phyloP scores from a whole-genome alignment of 192 early-diverging fungal genomes.

The Coemansia sp. region DNA sequence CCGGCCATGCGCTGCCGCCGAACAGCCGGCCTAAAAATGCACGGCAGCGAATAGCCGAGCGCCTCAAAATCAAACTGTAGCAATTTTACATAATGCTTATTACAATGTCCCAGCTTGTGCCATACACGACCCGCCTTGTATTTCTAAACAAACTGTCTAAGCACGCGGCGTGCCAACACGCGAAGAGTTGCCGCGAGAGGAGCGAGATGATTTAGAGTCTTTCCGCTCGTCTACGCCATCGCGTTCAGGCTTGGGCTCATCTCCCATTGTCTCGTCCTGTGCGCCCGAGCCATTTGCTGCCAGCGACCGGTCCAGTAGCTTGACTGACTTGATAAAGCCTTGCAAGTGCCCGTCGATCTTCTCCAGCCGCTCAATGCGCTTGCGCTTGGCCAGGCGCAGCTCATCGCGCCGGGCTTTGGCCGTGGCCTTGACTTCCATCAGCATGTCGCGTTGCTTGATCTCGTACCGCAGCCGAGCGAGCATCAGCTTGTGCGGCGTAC shows the following conservation, averaged over 20 bases:
- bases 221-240: slow-evolving; percentile 28
- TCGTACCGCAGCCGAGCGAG: slow-evolving; percentile 46
- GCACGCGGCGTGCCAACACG: slow-evolving; percentile 36
- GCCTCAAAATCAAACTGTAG: slow-evolving; percentile 50
- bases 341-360: slow-evolving; percentile 42
- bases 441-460: slow-evolving; percentile 40
- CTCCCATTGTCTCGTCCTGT: background rate
- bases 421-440: slow-evolving; percentile 18
- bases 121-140: background rate
- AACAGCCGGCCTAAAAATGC: slow-evolving; percentile 20
- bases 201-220: slow-evolving; percentile 20
- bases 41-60: slow-evolving; percentile 42
- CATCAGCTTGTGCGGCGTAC: slow-evolving; percentile 51
- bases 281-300: slow-evolving; percentile 8
- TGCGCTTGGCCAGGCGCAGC: slow-evolving; percentile 37
- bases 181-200: slow-evolving; percentile 29
- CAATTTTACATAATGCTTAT: background rate
- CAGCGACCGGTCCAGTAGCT: slow-evolving; percentile 27
- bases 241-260: slow-evolving; percentile 6
- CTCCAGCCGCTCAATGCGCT: slow-evolving; percentile 44
- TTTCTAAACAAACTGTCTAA: slow-evolving; percentile 7
- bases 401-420: slow-evolving; percentile 33
- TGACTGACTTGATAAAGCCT: slow-evolving; percentile 34
- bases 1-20: background rate
- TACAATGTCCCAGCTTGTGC: background rate